phyloP scores from a whole-genome alignment of 31 red algal genomes.

The Odonthalia washingtoniensis region DNA sequence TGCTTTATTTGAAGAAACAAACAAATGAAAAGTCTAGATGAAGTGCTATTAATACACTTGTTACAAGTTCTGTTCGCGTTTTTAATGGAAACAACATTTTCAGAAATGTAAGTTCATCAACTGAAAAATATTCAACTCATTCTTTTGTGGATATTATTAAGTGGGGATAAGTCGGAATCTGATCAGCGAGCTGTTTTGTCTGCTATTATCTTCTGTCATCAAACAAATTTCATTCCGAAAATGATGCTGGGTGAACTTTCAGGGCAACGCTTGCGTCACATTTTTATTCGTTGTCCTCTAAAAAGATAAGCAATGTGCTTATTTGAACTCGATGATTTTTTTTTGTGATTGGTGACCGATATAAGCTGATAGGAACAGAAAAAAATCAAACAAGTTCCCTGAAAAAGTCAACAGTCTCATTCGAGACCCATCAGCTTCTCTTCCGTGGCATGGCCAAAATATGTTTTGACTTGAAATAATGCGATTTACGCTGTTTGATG shows the following conservation, averaged over 20 bases:
- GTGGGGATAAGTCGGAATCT: conserved; percentile 14
- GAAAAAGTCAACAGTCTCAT: not conserved
- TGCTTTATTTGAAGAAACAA: too few relatives aligned
- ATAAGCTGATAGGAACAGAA: not conserved
- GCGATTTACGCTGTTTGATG: conserved; percentile 52
- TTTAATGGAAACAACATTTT: not conserved
- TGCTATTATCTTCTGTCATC: not conserved
- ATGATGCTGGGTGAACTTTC: not conserved
- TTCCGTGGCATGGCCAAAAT: conserved; percentile 36
- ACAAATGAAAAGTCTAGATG: conserved; percentile 41
- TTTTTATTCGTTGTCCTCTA: not conserved
- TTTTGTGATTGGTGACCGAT: conserved; percentile 10
- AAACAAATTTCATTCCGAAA: not conserved
- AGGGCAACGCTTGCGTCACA: not conserved
- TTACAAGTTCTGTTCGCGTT: not conserved
- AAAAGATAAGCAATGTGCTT: conserved; percentile 56
- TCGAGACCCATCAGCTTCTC: conserved; percentile 33
- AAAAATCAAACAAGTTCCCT: not conserved
- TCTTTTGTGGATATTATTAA: conserved; percentile 24
- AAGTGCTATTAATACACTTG: conserved; percentile 22
- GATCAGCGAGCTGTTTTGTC: conserved; percentile 23
- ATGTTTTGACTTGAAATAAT: conserved; percentile 34
- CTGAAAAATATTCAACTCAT: not conserved
- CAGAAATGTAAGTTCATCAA: not conserved
- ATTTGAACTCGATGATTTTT: conserved; percentile 41